Base-by-base conservation (phyloP, 2,329 filamentous ascomycete genomes). In the Decorospora gaudefroyi region DNA sequence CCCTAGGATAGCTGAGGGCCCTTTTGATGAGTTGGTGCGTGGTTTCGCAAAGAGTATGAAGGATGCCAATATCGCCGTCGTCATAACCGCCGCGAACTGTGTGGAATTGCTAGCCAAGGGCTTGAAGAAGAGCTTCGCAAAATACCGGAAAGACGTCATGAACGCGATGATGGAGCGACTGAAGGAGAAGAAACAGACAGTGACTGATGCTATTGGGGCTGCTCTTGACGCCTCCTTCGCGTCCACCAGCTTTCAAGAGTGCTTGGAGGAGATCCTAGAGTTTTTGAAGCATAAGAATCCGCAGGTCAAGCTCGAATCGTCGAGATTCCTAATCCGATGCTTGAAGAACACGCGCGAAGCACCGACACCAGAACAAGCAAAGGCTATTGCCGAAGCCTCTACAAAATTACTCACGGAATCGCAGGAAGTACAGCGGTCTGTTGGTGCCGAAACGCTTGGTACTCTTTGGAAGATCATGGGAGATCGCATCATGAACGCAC, bases 401-500 rank as follows among this genome's bases (percentile, higher is more conserved):
- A 96, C 92, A 64, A 97, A 96, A 70, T 76, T 97, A 6, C 78
- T 99, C 11, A 86, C 91, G 0, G 93, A 99, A 67, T 92, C 89
- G 0, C 91, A 85, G 57, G 91, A 95, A 59, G 85, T 81, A 3
- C 82, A 95, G 46, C 84, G 93, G 72, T 86, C 92, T 34, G 90
- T 90, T 19, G 93, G 91, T 68, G 91, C 91, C 10, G 93, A 99
- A 70, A 85, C 93, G 22, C 76, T 99, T 3, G 93, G 95, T 53
- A 96, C 91, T 0, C 72, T 99, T 35, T 97, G 96, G 93, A 99
- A 97, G 75, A 97, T 99, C 42, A 88, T 97, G 75, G 92, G 93
- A 28, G 95, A 99, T 71, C 84, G 93, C 44, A 88, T 88, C 38
- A 99, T 99, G 93, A 90, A 87, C 29, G 87, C 89, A 6, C 88